These are phyloP conservation scores for Leccinellum albellum DNA, from an alignment of 768 basidiomycete genomes.

Conservation along the genomic window DNA sequence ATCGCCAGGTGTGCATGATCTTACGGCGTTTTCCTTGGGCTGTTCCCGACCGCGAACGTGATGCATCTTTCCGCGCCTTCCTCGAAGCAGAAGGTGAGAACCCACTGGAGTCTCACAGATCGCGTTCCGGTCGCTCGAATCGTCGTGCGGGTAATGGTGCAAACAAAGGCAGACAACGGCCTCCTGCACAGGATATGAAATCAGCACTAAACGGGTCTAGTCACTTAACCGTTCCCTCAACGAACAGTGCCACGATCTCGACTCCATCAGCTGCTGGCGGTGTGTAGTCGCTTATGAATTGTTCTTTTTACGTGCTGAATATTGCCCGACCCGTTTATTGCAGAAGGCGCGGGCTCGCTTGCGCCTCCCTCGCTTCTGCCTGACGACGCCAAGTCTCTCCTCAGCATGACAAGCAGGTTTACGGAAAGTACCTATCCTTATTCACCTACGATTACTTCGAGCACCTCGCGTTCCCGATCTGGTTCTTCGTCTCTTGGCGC, in stretches of 20 bases:
- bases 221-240: slow-evolving; percentile 3
- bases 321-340: neutral
- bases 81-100: slow-evolving; percentile 89
- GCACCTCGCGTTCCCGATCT: slow-evolving; percentile 18
- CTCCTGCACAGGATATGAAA: neutral
- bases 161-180: slow-evolving; percentile 4
- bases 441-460: slow-evolving; percentile 17
- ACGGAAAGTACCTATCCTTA: slow-evolving; percentile 29
- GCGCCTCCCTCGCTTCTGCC: slow-evolving; percentile 16
- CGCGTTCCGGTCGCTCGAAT: slow-evolving; percentile 12
- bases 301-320: slow-evolving; percentile 11
- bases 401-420: slow-evolving; percentile 27
- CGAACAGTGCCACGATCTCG: neutral
- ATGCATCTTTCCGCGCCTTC: slow-evolving; percentile 88
- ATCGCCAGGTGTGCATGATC: slow-evolving; percentile 71
- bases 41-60: slow-evolving; percentile 91
- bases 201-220: neutral
- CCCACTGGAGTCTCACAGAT: slow-evolving; percentile 33
- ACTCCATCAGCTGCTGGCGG: slow-evolving; percentile 15
- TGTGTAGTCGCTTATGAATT: slow-evolving; percentile 14
- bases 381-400: slow-evolving; percentile 27
- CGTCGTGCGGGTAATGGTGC: slow-evolving; percentile 1
- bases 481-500: slow-evolving; percentile 16
- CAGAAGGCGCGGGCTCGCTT: slow-evolving; percentile 16
- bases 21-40: slow-evolving; percentile 98